Conservation (phyloP, 257 asterid species). For the Solanum clarkiae region DNA sequence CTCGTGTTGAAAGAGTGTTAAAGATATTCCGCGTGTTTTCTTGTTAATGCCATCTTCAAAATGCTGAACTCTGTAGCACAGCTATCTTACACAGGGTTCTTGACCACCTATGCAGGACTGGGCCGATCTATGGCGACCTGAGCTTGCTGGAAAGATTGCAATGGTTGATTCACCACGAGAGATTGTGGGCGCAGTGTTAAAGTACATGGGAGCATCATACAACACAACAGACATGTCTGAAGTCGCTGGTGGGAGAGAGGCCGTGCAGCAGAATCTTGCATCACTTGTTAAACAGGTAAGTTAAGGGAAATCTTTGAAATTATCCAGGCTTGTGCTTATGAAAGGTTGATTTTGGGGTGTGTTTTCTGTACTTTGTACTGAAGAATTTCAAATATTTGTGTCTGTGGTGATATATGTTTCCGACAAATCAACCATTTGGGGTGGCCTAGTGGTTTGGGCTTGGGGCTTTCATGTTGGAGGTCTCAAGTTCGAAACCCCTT, state of each 20-base stretch:
- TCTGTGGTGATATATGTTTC: neutral
- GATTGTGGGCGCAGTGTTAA: slow-evolving; percentile 78
- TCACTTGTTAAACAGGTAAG: slow-evolving; percentile 65
- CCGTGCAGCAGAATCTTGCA: slow-evolving; percentile 57
- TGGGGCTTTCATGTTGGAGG: no score
- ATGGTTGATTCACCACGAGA: slow-evolving; percentile 94
- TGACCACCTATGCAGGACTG: slow-evolving; percentile 57
- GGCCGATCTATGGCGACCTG: slow-evolving; percentile 96
- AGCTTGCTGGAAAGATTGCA: slow-evolving; percentile 80
- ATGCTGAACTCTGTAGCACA: neutral
- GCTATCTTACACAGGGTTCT: neutral
- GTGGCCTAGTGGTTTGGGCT: no score
- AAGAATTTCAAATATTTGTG: neutral
- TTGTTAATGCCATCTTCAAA: neutral
- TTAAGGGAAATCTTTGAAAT: neutral
- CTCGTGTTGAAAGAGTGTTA: neutral
- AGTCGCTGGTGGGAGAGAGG: slow-evolving; percentile 68
- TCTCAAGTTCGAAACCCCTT: no score
- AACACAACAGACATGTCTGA: slow-evolving; percentile 59
- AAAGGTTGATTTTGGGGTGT: neutral
- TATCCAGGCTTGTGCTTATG: neutral
- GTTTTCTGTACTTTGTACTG: neutral
- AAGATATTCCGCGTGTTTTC: neutral
- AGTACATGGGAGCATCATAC: slow-evolving; percentile 84
- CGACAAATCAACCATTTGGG: neutral